Evolutionary conservation across 345 rosid genomes (phyloP).

Genomic region (Sonneratia caseolaris): DNA sequence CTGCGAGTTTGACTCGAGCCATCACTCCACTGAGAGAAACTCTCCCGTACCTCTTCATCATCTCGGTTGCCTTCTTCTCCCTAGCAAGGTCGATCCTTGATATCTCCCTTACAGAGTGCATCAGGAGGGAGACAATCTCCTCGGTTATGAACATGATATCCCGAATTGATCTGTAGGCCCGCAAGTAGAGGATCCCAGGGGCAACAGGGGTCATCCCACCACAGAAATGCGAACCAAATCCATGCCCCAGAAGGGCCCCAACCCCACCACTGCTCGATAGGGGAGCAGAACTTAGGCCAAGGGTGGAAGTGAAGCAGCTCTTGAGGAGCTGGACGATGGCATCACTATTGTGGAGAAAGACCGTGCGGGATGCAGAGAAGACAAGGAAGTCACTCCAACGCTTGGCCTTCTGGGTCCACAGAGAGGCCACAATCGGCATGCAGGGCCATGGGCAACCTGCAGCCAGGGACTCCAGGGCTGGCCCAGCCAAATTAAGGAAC

Average conservation of each 20-base stretch:
- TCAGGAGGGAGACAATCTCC: constrained; percentile 67
- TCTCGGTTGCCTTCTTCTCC: constrained; percentile 50
- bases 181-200: constrained; percentile 81
- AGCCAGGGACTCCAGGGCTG: constrained; percentile 80
- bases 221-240: constrained; percentile 75
- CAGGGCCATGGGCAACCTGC: constrained; percentile 99
- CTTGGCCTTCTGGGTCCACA: constrained; percentile 96
- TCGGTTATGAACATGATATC: constrained; percentile 63
- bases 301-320: constrained; percentile 82
- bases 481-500: constrained; percentile 75
- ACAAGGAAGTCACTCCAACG: constrained; percentile 94
- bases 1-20: constrained; percentile 72
- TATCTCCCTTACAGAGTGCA: constrained; percentile 69
- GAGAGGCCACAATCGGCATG: constrained; percentile 85
- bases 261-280: constrained; percentile 65
- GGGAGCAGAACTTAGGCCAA: constrained; percentile 48
- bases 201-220: constrained; percentile 91
- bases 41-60: constrained; percentile 56
- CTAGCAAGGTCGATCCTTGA: constrained; percentile 41
- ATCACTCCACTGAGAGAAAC: constrained; percentile 70
- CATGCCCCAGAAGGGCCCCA: constrained; percentile 96
- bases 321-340: constrained; percentile 83
- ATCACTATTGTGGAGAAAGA: constrained; percentile 77
- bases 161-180: constrained; percentile 65
- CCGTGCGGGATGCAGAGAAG: constrained; percentile 93